Evolutionary conservation across 2,329 filamentous ascomycete genomes (phyloP).

Genomic region (Colletotrichum brevisporum): DNA sequence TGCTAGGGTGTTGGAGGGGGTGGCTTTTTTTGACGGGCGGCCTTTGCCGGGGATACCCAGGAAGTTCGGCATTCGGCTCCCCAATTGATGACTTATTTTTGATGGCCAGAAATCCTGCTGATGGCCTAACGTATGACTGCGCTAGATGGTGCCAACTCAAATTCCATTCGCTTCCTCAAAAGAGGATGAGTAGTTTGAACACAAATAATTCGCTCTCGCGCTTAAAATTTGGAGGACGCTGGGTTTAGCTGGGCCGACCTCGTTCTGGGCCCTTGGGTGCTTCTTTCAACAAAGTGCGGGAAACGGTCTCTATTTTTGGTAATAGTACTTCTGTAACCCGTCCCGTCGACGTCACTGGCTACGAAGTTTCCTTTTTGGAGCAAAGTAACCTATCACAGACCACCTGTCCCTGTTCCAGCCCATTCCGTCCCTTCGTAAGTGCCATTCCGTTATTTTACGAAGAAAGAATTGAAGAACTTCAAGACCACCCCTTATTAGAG

Average conservation of each 20-base stretch:
- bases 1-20: neutral
- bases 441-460: neutral
- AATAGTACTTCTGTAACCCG: neutral
- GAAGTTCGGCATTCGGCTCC: slow-evolving; percentile 33
- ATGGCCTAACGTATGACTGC: slow-evolving; percentile 2
- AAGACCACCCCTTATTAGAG: no score
- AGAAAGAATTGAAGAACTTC: no score
- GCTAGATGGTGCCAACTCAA: slow-evolving; percentile 11
- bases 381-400: neutral
- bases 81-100: slow-evolving; percentile 20
- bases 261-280: neutral
- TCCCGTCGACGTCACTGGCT: slow-evolving; percentile 31
- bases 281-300: neutral
- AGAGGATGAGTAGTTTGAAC: slow-evolving; percentile 1
- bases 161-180: neutral
- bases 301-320: slow-evolving; percentile 27
- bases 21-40: slow-evolving; percentile 17
- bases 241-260: neutral
- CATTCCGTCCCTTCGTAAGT: no score
- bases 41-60: slow-evolving; percentile 29
- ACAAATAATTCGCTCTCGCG: neutral
- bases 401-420: neutral
- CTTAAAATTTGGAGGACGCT: neutral
- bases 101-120: slow-evolving; percentile 13
- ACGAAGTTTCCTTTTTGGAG: neutral